These are phyloP conservation scores for Elsinoe fawcettii DNA, from an alignment of 2,329 filamentous ascomycete genomes.

Conservation along the genomic window DNA sequence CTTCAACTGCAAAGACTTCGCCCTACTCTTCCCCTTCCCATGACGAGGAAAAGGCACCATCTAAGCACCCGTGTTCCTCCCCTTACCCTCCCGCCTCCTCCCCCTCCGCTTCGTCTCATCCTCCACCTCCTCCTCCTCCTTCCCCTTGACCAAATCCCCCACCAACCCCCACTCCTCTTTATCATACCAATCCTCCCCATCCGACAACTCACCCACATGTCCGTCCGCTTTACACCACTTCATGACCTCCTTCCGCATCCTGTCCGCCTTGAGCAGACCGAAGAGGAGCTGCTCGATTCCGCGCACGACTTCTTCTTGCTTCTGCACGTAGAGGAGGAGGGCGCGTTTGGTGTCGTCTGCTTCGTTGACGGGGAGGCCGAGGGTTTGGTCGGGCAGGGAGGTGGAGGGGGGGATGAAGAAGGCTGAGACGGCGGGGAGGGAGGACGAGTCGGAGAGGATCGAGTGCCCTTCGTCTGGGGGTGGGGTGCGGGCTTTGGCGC, in stretches of 20 bases:
- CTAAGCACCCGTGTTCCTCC: constrained; percentile 13
- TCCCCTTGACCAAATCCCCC: constrained; percentile 70
- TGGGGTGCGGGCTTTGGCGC: constrained; percentile 43
- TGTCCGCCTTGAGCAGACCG: constrained; percentile 64
- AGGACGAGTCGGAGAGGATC: constrained; percentile 36
- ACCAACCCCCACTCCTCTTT: constrained; percentile 68
- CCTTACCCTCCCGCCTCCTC: constrained; percentile 35
- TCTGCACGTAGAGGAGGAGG: constrained; percentile 70
- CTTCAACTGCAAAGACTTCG: too few species aligned
- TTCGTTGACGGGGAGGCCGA: constrained; percentile 63
- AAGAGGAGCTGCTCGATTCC: constrained; percentile 60
- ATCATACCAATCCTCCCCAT: constrained; percentile 87
- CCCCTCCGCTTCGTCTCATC: constrained; percentile 49
- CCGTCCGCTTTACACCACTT: constrained; percentile 72
- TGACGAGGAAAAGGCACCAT: not conserved
- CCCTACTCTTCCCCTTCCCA: not conserved
- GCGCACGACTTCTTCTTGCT: constrained; percentile 75
- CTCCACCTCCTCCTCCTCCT: constrained; percentile 74
- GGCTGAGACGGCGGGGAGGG: constrained; percentile 58
- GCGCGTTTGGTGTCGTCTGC: constrained; percentile 71
- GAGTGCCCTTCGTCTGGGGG: constrained; percentile 25
- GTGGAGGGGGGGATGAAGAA: constrained; percentile 61
- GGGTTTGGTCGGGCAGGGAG: constrained; percentile 58
- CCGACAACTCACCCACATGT: constrained; percentile 70
- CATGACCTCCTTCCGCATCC: constrained; percentile 62